These are phyloP conservation scores for Pulicaria dysenterica DNA, from an alignment of 129 eudicot species.

Conservation along the genomic window DNA sequence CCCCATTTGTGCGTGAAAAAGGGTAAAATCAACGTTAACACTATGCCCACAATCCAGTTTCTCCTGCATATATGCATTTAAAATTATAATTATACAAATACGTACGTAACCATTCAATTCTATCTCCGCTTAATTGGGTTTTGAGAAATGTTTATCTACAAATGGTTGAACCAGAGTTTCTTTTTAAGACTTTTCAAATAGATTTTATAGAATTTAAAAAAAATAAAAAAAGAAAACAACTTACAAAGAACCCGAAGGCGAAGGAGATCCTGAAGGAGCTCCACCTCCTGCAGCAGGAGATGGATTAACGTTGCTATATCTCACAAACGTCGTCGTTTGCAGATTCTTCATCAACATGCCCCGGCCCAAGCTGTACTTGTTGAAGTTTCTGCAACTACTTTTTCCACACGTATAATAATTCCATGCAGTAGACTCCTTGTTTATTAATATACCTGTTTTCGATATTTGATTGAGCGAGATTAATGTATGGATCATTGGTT, in stretches of 20 bases:
- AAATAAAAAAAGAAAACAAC: conserved; percentile 6
- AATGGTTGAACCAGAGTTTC: too few species aligned
- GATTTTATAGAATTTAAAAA: neutral
- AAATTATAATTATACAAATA: neutral
- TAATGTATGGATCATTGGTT: neutral
- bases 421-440: conserved; percentile 27
- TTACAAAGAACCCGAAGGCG: conserved; percentile 36
- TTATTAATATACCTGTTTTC: conserved; percentile 15
- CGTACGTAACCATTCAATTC: neutral
- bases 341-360: neutral
- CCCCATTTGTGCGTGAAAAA: conserved; percentile 55
- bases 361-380: neutral
- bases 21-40: conserved; percentile 43
- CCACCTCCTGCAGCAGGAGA: conserved; percentile 35
- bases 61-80: conserved; percentile 23
- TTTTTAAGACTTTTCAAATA: too few species aligned
- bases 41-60: conserved; percentile 47
- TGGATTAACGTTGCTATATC: conserved; percentile 31
- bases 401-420: conserved; percentile 3
- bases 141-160: neutral
- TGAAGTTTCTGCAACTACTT: conserved; percentile 23
- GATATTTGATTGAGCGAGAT: neutral
- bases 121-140: neutral
- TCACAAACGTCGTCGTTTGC: conserved; percentile 29
- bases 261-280: conserved; percentile 45